Evolutionary conservation across 177 flowering plant genomes (phyloP).

Genomic region (Telopea speciosissima): DNA sequence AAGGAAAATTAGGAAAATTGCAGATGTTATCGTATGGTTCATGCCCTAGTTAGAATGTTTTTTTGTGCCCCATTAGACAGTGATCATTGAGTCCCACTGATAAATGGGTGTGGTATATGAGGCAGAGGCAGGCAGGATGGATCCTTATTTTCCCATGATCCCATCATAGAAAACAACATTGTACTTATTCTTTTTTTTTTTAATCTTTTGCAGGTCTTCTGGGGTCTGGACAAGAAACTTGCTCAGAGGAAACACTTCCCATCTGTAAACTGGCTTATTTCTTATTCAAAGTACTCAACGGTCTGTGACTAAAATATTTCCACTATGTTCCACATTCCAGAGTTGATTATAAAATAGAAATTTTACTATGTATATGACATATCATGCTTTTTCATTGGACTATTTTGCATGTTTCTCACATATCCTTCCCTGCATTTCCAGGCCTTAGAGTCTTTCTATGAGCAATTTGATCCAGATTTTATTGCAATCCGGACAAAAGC

Average conservation of each 20-base stretch:
- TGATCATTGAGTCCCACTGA: background rate
- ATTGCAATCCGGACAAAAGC: constrained; percentile 97
- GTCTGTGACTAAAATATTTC: constrained; percentile 28
- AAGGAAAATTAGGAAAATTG: background rate
- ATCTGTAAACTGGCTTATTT: constrained; percentile 98
- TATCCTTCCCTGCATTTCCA: constrained; percentile 22
- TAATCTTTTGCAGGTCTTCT: constrained; percentile 65
- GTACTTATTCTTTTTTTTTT: background rate
- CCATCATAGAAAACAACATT: background rate
- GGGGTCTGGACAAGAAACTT: constrained; percentile 99
- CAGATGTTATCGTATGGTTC: background rate
- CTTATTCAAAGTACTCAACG: constrained; percentile 90
- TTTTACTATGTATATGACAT: too few relatives aligned
- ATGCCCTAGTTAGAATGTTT: background rate
- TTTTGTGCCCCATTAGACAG: background rate
- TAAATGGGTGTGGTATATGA: background rate
- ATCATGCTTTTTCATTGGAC: background rate
- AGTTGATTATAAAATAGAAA: background rate
- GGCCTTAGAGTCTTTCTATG: constrained; percentile 96
- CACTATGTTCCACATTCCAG: background rate
- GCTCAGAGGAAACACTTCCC: constrained; percentile 99
- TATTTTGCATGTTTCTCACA: constrained; percentile 1
- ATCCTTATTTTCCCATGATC: background rate
- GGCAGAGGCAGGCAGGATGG: background rate
- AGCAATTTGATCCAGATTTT: constrained; percentile 87